Conservation (phyloP, 2,329 filamentous ascomycete genomes). For the Aspergillus pseudoglaucus region DNA sequence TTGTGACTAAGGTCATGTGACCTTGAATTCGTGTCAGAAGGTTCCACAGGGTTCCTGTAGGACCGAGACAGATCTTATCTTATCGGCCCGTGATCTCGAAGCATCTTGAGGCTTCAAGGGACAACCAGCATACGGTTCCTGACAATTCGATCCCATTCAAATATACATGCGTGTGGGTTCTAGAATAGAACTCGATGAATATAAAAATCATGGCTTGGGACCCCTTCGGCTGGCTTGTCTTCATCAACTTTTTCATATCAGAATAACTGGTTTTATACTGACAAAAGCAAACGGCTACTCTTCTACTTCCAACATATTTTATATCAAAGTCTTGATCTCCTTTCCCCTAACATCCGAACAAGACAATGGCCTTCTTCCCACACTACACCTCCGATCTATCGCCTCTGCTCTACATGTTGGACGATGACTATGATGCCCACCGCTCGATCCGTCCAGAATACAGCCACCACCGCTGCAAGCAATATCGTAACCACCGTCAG, state of each 20-base stretch:
- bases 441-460: conserved; percentile 16
- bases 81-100: conserved; percentile 13
- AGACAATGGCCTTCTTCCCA: conserved; percentile 35
- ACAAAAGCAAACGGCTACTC: background rate
- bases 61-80: conserved; percentile 15
- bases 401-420: conserved; percentile 38
- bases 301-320: background rate
- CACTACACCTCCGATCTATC: conserved; percentile 30
- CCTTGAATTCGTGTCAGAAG: conserved; percentile 3
- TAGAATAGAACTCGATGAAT: conserved; percentile 8
- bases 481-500: background rate
- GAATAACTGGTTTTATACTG: background rate
- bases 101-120: conserved; percentile 5
- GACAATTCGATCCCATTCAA: conserved; percentile 1
- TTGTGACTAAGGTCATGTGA: conserved; percentile 9
- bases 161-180: conserved; percentile 8
- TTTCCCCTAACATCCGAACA: conserved; percentile 7
- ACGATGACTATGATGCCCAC: conserved; percentile 33
- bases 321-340: background rate
- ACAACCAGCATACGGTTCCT: conserved; percentile 1
- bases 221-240: conserved; percentile 3
- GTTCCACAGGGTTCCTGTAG: conserved; percentile 8
- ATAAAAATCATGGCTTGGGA: conserved; percentile 9
- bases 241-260: background rate
- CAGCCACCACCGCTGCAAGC: conserved; percentile 3